Base-by-base conservation (phyloP, 2,329 filamentous ascomycete species). In the Ampelomyces quisqualis region DNA sequence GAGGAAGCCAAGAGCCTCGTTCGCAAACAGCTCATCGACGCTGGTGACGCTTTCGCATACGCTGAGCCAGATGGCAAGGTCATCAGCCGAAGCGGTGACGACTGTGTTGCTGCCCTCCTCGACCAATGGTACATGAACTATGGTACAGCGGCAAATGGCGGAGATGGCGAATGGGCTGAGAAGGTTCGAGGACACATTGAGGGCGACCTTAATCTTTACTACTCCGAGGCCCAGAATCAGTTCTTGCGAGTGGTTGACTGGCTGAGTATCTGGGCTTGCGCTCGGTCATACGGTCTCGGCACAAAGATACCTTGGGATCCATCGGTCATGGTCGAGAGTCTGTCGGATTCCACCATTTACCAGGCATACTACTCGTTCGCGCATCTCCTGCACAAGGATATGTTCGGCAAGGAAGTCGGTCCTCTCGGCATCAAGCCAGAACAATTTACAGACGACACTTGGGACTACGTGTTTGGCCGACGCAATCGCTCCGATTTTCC, bases 111-210 rank as follows among this genome's bases (percentile, higher is more conserved):
- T 45, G 87, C 90, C 20, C 84, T 91, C 53, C 83, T 97, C 63
- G 91, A 96, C 58, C 93, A 98, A 71, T 98, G 93, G 90, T 98
- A 95, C 73, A 76, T 98, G 58, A 91, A 96, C 72, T 98, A 98
- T 62, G 93, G 93, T 48, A 70, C 69, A 13, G 65, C 69, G 14
- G 72, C 71, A 30, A 72, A 72, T 36, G 87, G 90, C 71, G 88
- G 88, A 48, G 81, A 84, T 56, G 71, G 73, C 29, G 79, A 84
- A 34, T 97, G 93, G 93, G 87, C 87, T 63, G 73, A 86, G 49
- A 76, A 79, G 29, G 88, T 70, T 23, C 49, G 68, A 27, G 55
- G 80, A 45, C 62, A 70, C 39, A 60, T 70, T 28, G 52, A 64
- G 27, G 79, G 79, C 49, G 80, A 80, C 20, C 73, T 96, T 47